Percentiles rank a stretch among this genome's conserved stretches.
Evolutionary conservation across 2,329 filamentous ascomycete genomes (phyloP).

Genomic region (Fusarium sambucinum): DNA sequence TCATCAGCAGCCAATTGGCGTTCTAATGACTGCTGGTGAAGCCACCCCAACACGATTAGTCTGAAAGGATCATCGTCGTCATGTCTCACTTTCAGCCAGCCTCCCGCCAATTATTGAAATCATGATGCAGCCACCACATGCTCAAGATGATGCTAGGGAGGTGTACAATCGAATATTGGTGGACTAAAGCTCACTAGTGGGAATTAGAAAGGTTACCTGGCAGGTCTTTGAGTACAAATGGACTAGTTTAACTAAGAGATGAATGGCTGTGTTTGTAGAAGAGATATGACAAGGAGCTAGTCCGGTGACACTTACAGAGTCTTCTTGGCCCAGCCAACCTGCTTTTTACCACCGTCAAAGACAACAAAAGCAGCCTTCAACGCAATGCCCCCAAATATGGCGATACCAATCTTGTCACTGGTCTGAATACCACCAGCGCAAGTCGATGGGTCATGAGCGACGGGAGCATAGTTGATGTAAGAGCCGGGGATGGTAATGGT

Average conservation of each 20-base stretch:
- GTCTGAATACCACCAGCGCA: constrained; percentile 78
- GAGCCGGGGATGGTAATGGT: constrained; percentile 67
- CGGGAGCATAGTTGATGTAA: constrained; percentile 66
- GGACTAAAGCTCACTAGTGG: too few species aligned
- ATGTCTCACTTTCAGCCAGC: too few species aligned
- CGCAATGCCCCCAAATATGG: constrained; percentile 73
- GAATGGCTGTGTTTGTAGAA: constrained; percentile 5
- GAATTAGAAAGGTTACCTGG: too few species aligned
- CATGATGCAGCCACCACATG: too few species aligned
- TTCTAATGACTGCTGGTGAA: too few species aligned
- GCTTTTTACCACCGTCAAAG: constrained; percentile 58
- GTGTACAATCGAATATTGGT: too few species aligned
- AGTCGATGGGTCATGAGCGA: constrained; percentile 58
- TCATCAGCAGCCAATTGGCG: too few species aligned
- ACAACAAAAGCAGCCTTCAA: constrained; percentile 72
- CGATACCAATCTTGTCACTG: constrained; percentile 57
- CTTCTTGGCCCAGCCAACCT: constrained; percentile 43
- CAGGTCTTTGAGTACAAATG: too few species aligned
- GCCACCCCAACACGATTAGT: too few species aligned
- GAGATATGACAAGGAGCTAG: not conserved
- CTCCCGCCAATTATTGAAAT: too few species aligned
- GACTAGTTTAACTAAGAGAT: not conserved
- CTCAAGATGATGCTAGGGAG: too few species aligned
- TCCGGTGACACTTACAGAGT: not conserved
- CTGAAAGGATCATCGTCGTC: too few species aligned